Conservation (phyloP, 2,329 filamentous ascomycete genomes). For the Zarea fungicola region DNA sequence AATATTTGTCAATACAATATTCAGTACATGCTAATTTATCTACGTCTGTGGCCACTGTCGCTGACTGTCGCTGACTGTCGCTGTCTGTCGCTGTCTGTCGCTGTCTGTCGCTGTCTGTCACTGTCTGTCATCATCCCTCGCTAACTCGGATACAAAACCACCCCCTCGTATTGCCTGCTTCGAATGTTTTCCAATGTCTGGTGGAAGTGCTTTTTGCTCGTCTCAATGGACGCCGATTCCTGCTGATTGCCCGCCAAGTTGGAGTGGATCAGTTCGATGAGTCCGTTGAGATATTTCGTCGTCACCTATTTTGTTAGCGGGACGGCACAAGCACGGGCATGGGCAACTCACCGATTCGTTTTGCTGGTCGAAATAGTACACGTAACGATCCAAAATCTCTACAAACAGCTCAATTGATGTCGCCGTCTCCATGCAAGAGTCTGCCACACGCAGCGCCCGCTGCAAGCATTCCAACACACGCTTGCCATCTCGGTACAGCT, state of each 20-base stretch:
- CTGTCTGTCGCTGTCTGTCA: too few relatives aligned
- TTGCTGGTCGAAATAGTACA: slow-evolving; percentile 99
- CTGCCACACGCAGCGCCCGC: slow-evolving; percentile 88
- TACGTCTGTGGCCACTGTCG: too few relatives aligned
- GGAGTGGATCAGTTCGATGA: slow-evolving; percentile 97
- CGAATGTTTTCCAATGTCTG: slow-evolving; percentile 92
- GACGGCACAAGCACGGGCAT: not conserved
- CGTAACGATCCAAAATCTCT: slow-evolving; percentile 95
- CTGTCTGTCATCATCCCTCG: too few relatives aligned
- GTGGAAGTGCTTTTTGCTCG: slow-evolving; percentile 88
- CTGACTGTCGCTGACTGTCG: too few relatives aligned
- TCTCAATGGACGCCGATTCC: slow-evolving; percentile 77
- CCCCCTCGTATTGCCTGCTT: slow-evolving; percentile 86
- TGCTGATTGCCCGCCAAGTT: slow-evolving; percentile 83
- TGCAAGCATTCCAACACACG: slow-evolving; percentile 94
- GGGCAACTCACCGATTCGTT: slow-evolving; percentile 72
- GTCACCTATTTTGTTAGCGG: slow-evolving; percentile 57
- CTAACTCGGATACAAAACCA: slow-evolving; percentile 62
- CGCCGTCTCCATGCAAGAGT: slow-evolving; percentile 98
- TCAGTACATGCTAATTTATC: too few relatives aligned
- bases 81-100: too few relatives aligned
- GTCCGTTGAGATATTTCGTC: slow-evolving; percentile 93
- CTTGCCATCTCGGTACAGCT: slow-evolving; percentile 97
- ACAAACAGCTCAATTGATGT: slow-evolving; percentile 97
- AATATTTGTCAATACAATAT: too few relatives aligned